Percentiles rank a stretch among this genome's conserved stretches.
Evolutionary conservation across 768 basidiomycete species (phyloP).

Genomic region (Boletus vinaceobasis): DNA sequence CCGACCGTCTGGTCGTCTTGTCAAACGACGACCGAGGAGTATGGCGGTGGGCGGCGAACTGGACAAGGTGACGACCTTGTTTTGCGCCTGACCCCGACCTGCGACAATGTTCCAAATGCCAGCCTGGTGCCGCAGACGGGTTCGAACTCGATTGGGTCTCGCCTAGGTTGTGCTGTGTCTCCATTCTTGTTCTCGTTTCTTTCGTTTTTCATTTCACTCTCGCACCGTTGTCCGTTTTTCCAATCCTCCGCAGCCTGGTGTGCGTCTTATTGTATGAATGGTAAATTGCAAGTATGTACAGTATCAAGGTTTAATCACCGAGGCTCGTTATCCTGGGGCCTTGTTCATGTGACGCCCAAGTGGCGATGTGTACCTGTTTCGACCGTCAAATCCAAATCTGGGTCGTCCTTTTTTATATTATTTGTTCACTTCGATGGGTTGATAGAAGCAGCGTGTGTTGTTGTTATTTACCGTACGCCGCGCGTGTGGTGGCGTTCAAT

Average conservation of each 20-base stretch:
- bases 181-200: background rate
- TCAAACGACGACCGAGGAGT: constrained; percentile 9
- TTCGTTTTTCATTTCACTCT: background rate
- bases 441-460: background rate
- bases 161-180: background rate
- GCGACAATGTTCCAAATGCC: no score
- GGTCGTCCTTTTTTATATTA: background rate
- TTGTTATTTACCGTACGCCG: background rate
- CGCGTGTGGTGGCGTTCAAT: background rate
- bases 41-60: background rate
- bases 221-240: background rate
- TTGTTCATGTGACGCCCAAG: constrained; percentile 5
- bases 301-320: constrained; percentile 18
- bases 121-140: no score
- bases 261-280: background rate
- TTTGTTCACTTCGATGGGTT: background rate
- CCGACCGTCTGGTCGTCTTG: constrained; percentile 1
- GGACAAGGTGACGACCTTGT: background rate
- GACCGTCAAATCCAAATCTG: background rate
- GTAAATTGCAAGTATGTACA: background rate
- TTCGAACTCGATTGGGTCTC: background rate
- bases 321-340: background rate
- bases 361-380: constrained; percentile 1
- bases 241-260: background rate
- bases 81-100: background rate